Base-by-base conservation (phyloP, 495 filamentous ascomycete genomes). In the Neurospora sp. region DNA sequence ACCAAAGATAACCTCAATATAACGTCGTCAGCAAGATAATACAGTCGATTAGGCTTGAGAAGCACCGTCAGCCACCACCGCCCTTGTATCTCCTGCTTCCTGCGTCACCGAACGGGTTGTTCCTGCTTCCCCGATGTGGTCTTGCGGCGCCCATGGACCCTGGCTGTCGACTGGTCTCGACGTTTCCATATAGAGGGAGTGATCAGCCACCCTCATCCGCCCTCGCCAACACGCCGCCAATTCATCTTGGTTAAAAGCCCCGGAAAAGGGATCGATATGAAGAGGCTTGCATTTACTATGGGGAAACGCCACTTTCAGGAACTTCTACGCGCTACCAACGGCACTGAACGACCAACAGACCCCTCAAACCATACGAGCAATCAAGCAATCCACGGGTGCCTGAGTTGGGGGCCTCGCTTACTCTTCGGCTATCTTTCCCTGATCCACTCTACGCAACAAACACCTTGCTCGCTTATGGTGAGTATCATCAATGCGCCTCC, bases 71-170 rank as follows among this genome's bases (percentile, higher is more conserved):
- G 11, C 49, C 20, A 27, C 11, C 11, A 27, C 1, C 4, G 5
- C 20, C 20, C 10, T 27, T 27, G 27, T 62, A 35, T 62, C 54
- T 66, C 69, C 38, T 39, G 69, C 20, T 41, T 70, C 35, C 35
- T 73, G 60, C 20, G 37, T 74, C 69, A 37, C 72, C 41, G 70
- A 74, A 74, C 71, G 31, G 40, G 41, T 23, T 44, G 39, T 20
- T 60, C 70, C 60, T 75, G 73, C 75, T 75, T 75, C 75, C 75
- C 73, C 73, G 73, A 46, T 71, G 75, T 72, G 14, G 69, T 70
- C 70, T 37, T 74, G 72, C 72, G 72, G 75, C 38, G 16, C 69
- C 39, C 54, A 14, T n/a, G 62, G 20, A 70, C n/a, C 74, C 62
- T 23, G 6, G 9, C 44, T 39, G 11, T 39, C 54, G 54, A 39